phyloP scores from a whole-genome alignment of 2,329 filamentous ascomycete genomes.

The Cordyceps tenuipes region DNA sequence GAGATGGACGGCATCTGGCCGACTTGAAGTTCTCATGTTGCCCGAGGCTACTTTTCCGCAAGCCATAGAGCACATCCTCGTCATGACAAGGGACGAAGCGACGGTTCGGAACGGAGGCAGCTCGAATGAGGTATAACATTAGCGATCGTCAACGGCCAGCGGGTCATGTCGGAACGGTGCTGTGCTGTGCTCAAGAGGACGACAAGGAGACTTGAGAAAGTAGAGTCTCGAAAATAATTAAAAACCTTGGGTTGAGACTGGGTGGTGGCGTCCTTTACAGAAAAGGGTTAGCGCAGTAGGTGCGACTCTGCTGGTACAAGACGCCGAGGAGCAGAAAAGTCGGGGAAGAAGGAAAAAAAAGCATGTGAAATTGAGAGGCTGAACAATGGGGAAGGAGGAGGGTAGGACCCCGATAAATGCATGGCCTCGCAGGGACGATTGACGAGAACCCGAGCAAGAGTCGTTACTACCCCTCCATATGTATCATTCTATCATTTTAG shows the following conservation, averaged over 20 bases:
- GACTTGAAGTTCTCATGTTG: neutral
- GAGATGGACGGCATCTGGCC: neutral
- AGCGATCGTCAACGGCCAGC: conserved; percentile 3
- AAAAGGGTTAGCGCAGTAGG: neutral
- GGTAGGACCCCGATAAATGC: neutral
- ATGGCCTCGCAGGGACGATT: neutral
- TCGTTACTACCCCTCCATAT: neutral
- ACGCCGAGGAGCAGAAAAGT: neutral
- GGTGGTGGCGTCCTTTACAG: neutral
- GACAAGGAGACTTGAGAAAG: neutral
- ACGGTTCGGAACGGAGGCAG: neutral
- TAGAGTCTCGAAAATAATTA: neutral
- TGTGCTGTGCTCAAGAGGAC: too few species aligned
- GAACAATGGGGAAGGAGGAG: neutral
- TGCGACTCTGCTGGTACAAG: neutral
- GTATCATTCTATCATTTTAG: neutral
- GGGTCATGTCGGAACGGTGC: conserved; percentile 6
- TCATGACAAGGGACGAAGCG: neutral
- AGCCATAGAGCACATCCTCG: neutral
- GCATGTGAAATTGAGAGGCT: conserved; percentile 2
- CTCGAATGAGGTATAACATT: neutral
- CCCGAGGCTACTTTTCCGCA: neutral
- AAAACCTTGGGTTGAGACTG: neutral
- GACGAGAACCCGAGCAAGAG: conserved; percentile 6
- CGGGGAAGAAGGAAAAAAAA: neutral